Conservation (phyloP, 768 basidiomycete species). For the Termitomyces sp. region DNA sequence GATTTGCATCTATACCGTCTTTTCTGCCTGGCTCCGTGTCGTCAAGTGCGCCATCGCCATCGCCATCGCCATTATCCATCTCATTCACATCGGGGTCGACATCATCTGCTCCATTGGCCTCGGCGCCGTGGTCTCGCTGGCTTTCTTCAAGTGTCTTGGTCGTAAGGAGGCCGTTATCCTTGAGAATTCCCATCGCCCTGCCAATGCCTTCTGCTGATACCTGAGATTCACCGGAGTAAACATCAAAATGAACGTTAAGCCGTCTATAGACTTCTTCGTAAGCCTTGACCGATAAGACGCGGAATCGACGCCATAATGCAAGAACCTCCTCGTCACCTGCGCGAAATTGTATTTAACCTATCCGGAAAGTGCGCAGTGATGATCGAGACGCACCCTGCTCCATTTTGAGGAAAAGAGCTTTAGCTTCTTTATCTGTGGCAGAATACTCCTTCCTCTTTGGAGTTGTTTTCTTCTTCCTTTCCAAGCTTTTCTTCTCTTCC, state of each 20-base stretch:
- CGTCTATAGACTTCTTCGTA: conserved; percentile 84
- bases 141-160: conserved; percentile 6
- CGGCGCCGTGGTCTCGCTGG: not conserved
- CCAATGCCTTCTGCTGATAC: conserved; percentile 69
- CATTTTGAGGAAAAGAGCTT: conserved; percentile 4
- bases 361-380: not conserved
- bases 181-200: conserved; percentile 59
- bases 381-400: conserved; percentile 3
- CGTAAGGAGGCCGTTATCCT: conserved; percentile 54
- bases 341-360: not conserved
- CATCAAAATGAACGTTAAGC: conserved; percentile 86
- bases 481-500: conserved; percentile 18
- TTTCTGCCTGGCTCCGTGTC: not conserved
- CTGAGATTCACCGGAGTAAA: conserved; percentile 85
- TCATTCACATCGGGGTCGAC: no score
- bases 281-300: conserved; percentile 82
- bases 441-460: conserved; percentile 47
- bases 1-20: not conserved
- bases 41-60: no score
- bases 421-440: conserved; percentile 87
- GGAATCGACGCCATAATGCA: conserved; percentile 87
- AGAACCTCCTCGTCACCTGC: conserved; percentile 76
- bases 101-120: no score
- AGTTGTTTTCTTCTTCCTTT: not conserved
- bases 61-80: not conserved